Evolutionary conservation across 2,329 filamentous ascomycete genomes (phyloP).

Genomic region (Alternaria atra): DNA sequence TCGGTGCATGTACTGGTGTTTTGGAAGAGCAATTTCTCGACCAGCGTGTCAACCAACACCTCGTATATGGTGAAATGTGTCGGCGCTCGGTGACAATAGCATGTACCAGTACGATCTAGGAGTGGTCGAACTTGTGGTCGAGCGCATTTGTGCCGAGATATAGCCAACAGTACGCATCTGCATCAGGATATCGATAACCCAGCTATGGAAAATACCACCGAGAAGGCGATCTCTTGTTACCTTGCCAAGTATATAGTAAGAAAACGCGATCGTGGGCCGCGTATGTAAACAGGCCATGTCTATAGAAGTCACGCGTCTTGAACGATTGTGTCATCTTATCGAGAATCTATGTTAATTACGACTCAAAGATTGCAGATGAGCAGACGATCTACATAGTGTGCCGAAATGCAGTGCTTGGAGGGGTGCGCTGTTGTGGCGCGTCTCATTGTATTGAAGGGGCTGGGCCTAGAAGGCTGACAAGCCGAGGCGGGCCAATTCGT

Average conservation of each 20-base stretch:
- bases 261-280: neutral
- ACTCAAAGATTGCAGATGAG: neutral
- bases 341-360: neutral
- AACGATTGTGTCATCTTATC: neutral
- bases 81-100: neutral
- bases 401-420: neutral
- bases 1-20: slow-evolving; percentile 2
- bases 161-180: slow-evolving; percentile 4
- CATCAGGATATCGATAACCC: neutral
- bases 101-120: neutral
- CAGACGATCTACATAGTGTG: neutral
- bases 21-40: slow-evolving; percentile 13
- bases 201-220: neutral
- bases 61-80: neutral
- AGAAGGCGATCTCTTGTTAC: neutral
- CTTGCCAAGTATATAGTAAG: neutral
- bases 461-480: slow-evolving; percentile 22
- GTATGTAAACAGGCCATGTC: neutral
- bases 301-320: neutral
- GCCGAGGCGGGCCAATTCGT: slow-evolving; percentile 28
- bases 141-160: slow-evolving; percentile 5
- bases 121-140: neutral
- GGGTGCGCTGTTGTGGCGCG: neutral
- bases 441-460: slow-evolving; percentile 9
- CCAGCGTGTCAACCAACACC: neutral